These are phyloP conservation scores for Aspergillus nanangensis DNA, from an alignment of 495 filamentous ascomycete genomes.

Conservation along the genomic window DNA sequence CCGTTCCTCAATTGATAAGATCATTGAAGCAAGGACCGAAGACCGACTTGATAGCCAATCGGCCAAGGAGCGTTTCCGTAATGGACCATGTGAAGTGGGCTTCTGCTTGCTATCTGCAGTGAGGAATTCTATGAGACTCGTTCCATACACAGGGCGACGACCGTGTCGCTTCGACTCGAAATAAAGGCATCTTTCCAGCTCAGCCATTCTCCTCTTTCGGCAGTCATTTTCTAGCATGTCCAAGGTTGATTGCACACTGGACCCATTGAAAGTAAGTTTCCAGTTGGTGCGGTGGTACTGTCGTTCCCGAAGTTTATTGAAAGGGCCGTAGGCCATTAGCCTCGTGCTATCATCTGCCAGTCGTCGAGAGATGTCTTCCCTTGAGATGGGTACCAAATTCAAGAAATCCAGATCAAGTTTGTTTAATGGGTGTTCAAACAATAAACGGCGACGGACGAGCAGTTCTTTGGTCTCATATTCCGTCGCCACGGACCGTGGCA, in stretches of 20 bases:
- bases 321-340: slow-evolving; percentile 58
- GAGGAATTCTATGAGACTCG: slow-evolving; percentile 65
- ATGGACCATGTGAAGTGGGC: slow-evolving; percentile 33
- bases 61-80: slow-evolving; percentile 44
- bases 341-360: slow-evolving; percentile 57
- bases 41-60: slow-evolving; percentile 74
- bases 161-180: slow-evolving; percentile 78
- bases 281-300: slow-evolving; percentile 60
- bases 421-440: slow-evolving; percentile 60
- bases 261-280: slow-evolving; percentile 54
- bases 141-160: slow-evolving; percentile 76
- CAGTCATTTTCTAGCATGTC: slow-evolving; percentile 68
- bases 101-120: slow-evolving; percentile 54
- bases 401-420: slow-evolving; percentile 71
- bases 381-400: slow-evolving; percentile 70
- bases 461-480: slow-evolving; percentile 75
- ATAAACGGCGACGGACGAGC: slow-evolving; percentile 61
- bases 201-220: slow-evolving; percentile 68
- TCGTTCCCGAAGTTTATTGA: slow-evolving; percentile 58
- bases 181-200: slow-evolving; percentile 74
- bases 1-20: slow-evolving; percentile 68
- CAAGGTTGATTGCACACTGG: slow-evolving; percentile 64
- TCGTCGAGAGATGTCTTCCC: slow-evolving; percentile 61
- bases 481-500: slow-evolving; percentile 75
- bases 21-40: slow-evolving; percentile 63